Base-by-base conservation (phyloP, 2,329 filamentous ascomycete genomes). In the Cladosporium sp. region DNA sequence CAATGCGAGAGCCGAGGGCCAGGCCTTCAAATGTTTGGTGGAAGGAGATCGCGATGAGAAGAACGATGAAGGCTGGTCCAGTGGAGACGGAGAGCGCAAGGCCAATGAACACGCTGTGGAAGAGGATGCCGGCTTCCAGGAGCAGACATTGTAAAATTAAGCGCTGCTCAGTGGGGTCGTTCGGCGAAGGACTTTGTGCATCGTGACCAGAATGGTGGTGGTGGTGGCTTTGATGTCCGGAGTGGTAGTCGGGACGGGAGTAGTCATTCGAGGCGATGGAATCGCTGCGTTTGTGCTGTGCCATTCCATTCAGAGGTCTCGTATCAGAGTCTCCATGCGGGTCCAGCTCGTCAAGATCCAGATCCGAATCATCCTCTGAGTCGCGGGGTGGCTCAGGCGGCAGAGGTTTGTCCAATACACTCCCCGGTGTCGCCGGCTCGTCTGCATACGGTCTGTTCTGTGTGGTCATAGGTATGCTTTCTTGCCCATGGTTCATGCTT, bases 61-160 rank as follows among this genome's bases (percentile, higher is more conserved):
- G 78, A 24, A 89, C 77, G 57, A 86, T 71, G 69, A 89, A 89
- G 3, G 84, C 82, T 5, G 77, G 74, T 1, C 87, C 83, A 1
- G 83, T 82, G 19, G 86, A 86, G 62, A 90, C 86, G 24, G 84
- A 87, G 24, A 90, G 74, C 0, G 87, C 88, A 79, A 89, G 87
- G 58, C 86, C 86, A 57, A 90, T 87, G 69, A 90, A 90, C 59
- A 91, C 81, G 60, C 85, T 89, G 73, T 91, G 88, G 70, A 91
- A 91, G 10, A 91, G 77, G 62, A 91, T 91, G 60, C 88, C 88
- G 57, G 88, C 86, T 71, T 91, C 88, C 4, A 91, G 80, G 2
- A 91, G 79, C 4, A 88, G 82, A 63, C 89, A 90, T 72, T 91
- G 88, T 65, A 90, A 78, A 2, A 88, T 81, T 70, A 86, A 82